phyloP scores from a whole-genome alignment of 345 rosid genomes.

The Rhodamnia rubescens region DNA sequence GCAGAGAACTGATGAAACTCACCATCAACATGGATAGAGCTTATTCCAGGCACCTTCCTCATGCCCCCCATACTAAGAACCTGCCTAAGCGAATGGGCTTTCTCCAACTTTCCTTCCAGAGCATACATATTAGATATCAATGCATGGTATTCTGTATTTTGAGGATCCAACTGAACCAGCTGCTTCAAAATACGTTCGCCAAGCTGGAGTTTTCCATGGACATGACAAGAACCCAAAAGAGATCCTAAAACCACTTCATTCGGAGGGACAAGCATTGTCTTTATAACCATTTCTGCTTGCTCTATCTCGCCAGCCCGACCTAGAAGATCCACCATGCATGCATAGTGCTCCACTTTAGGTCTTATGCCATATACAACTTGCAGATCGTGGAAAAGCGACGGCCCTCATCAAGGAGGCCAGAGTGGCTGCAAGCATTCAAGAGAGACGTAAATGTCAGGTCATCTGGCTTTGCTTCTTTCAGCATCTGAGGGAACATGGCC shows the following conservation, averaged over 20 bases:
- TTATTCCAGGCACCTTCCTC: slow-evolving; percentile 66
- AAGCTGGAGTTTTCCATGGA: slow-evolving; percentile 46
- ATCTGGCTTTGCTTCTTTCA: slow-evolving; percentile 54
- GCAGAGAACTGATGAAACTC: slow-evolving; percentile 55
- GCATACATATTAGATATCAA: slow-evolving; percentile 62
- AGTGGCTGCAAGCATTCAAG: slow-evolving; percentile 72
- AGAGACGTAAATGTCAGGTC: slow-evolving; percentile 62
- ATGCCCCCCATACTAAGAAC: slow-evolving; percentile 37
- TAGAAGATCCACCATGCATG: slow-evolving; percentile 84
- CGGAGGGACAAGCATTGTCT: slow-evolving; percentile 60
- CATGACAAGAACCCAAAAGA: slow-evolving; percentile 64
- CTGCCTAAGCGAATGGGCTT: slow-evolving; percentile 32
- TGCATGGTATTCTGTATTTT: slow-evolving; percentile 52
- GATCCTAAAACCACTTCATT: slow-evolving; percentile 81
- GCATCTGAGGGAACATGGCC: slow-evolving; percentile 50
- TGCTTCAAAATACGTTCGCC: slow-evolving; percentile 35
- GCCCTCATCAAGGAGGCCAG: slow-evolving; percentile 63
- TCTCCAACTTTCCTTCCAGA: slow-evolving; percentile 37
- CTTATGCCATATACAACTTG: slow-evolving; percentile 25
- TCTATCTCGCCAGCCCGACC: slow-evolving; percentile 67
- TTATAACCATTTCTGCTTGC: slow-evolving; percentile 51
- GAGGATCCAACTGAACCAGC: slow-evolving; percentile 42
- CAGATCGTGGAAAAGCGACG: slow-evolving; percentile 27
- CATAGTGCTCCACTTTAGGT: slow-evolving; percentile 69
- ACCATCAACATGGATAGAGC: slow-evolving; percentile 45